Evolutionary conservation across 139 green algal genomes (phyloP).

Genomic region (Chlorella vulgaris): DNA sequence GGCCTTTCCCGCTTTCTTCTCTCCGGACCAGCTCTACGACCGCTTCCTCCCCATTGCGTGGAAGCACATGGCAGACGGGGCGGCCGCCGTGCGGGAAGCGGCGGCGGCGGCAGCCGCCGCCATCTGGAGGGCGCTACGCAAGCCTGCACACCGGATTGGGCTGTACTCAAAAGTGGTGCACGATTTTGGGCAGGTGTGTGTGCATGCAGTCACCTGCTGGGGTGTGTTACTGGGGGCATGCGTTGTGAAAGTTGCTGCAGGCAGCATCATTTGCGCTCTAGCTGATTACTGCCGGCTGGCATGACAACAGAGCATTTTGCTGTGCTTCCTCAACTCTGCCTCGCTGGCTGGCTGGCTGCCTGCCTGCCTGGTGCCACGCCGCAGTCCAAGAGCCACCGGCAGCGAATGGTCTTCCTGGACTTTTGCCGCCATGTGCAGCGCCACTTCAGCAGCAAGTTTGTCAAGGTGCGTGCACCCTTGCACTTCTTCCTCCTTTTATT

Average conservation of each 20-base stretch:
- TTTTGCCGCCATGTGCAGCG: slow-evolving; percentile 45
- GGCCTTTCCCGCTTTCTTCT: slow-evolving; percentile 46
- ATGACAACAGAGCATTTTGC: too few species aligned
- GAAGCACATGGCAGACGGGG: slow-evolving; percentile 47
- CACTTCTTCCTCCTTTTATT: too few species aligned
- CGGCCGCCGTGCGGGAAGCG: slow-evolving; percentile 50
- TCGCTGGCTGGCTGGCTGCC: neutral
- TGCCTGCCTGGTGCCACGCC: neutral
- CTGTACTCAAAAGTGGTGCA: slow-evolving; percentile 61
- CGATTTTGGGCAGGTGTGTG: slow-evolving; percentile 60
- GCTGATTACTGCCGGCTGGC: too few species aligned
- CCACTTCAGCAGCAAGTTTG: slow-evolving; percentile 45
- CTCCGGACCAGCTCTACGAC: slow-evolving; percentile 43
- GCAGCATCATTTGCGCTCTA: too few species aligned
- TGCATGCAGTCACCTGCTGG: too few species aligned
- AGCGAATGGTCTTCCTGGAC: slow-evolving; percentile 62
- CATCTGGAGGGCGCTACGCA: slow-evolving; percentile 51
- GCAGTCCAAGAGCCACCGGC: slow-evolving; percentile 43
- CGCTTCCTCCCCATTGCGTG: slow-evolving; percentile 54
- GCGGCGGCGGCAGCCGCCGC: slow-evolving; percentile 54
- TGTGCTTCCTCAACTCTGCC: neutral
- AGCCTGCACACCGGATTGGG: slow-evolving; percentile 59
- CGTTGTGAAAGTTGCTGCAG: too few species aligned
- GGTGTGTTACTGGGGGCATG: too few species aligned
- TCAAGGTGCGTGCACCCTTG: neutral